These are phyloP conservation scores for Chlorella sp. DNA, from an alignment of 139 green algal species.

Conservation along the genomic window DNA sequence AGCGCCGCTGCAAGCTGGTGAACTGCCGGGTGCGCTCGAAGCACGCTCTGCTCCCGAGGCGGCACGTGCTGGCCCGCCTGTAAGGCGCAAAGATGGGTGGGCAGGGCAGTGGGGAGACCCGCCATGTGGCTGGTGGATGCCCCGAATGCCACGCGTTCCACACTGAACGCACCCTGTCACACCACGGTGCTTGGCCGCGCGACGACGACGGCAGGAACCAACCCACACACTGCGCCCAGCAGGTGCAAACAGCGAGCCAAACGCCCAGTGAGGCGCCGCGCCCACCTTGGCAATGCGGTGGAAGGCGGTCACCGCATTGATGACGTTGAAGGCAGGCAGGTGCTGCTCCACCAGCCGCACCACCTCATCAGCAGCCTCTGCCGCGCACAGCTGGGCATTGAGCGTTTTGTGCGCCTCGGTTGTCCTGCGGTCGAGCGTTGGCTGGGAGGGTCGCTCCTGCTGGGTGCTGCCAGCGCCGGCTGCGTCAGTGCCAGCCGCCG, in stretches of 20 bases:
- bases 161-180: no score
- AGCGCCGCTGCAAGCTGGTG: neutral
- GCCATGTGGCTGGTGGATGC: neutral
- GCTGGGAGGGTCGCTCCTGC: no score
- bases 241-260: no score
- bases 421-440: neutral
- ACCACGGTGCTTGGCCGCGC: no score
- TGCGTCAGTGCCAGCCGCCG: neutral
- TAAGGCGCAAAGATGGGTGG: no score
- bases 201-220: no score
- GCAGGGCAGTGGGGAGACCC: no score
- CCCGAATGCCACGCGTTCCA: no score
- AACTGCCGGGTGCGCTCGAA: neutral
- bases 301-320: slow-evolving; percentile 49
- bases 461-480: no score
- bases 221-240: no score
- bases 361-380: neutral
- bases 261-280: no score
- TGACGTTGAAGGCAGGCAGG: slow-evolving; percentile 6
- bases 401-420: neutral
- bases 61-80: neutral
- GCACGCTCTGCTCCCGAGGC: neutral
- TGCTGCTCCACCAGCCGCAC: neutral
- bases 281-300: slow-evolving; percentile 46
- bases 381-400: slow-evolving; percentile 1